These are phyloP conservation scores for Penicillium subrubescens DNA, from an alignment of 495 filamentous ascomycete species.

Conservation along the genomic window DNA sequence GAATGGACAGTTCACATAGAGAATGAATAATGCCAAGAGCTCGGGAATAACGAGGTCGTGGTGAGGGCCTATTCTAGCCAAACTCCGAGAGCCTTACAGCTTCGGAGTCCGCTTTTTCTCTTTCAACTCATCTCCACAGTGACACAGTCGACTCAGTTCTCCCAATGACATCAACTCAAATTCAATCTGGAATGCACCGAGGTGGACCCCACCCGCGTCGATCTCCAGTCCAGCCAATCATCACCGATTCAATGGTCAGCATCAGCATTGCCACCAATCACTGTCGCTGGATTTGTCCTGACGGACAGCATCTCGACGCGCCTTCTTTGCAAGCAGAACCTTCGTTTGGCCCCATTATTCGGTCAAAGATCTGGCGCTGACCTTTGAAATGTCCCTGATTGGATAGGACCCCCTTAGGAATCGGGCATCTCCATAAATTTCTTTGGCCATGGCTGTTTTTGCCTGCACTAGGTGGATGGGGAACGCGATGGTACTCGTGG, in stretches of 20 bases:
- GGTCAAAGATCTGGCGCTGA: slow-evolving; percentile 15
- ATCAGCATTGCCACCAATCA: slow-evolving; percentile 10
- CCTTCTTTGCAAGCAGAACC: not conserved
- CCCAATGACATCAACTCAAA: not conserved
- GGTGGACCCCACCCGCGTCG: not conserved
- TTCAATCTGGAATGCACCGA: not conserved
- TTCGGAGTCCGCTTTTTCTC: not conserved
- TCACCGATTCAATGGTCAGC: slow-evolving; percentile 15
- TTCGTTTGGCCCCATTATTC: not conserved
- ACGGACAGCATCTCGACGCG: not conserved
- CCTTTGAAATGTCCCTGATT: slow-evolving; percentile 22
- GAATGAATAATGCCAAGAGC: not conserved
- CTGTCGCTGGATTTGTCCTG: slow-evolving; percentile 7
- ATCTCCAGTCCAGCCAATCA: slow-evolving; percentile 18
- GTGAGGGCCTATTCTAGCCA: not conserved
- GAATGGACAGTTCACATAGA: not conserved
- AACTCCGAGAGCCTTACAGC: not conserved
- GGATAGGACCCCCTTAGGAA: slow-evolving; percentile 6
- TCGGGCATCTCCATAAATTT: slow-evolving; percentile 16
- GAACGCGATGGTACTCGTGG: slow-evolving; percentile 3
- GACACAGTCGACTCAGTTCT: not conserved
- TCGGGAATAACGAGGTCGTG: not conserved
- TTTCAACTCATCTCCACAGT: not conserved
- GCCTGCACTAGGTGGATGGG: slow-evolving; percentile 9
- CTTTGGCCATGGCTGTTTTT: not conserved